These are phyloP conservation scores for Powellomyces hirtus DNA, from an alignment of 192 early-diverging fungal species.

Conservation along the genomic window DNA sequence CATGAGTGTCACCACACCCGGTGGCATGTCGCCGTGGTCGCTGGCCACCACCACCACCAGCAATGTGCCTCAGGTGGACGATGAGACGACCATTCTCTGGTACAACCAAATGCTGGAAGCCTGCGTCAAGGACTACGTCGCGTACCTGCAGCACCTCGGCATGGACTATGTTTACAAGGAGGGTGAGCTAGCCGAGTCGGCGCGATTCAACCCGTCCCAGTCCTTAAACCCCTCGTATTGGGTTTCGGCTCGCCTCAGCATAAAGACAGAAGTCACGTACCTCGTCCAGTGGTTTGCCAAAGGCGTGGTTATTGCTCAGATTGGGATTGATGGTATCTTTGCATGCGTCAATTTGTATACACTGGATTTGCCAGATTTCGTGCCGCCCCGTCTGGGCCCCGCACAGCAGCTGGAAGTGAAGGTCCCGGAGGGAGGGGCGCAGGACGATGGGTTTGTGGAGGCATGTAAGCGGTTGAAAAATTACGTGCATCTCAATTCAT, in stretches of 20 bases:
- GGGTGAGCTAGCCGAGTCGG: not conserved
- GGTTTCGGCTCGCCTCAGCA: constrained; percentile 12
- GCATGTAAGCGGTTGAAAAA: constrained; percentile 35
- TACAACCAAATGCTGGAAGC: constrained; percentile 32
- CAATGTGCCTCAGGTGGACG: constrained; percentile 1
- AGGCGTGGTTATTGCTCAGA: constrained; percentile 42
- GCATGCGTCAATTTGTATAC: constrained; percentile 48
- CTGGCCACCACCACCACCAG: too few relatives aligned
- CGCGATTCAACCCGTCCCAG: constrained; percentile 10
- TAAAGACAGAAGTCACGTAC: constrained; percentile 38
- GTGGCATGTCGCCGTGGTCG: not conserved
- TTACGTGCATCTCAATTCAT: constrained; percentile 47
- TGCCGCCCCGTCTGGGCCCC: constrained; percentile 6
- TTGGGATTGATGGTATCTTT: constrained; percentile 46
- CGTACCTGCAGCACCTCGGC: constrained; percentile 35
- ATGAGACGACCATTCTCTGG: constrained; percentile 25
- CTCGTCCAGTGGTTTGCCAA: constrained; percentile 16
- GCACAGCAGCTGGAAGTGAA: constrained; percentile 4
- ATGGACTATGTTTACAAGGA: constrained; percentile 28
- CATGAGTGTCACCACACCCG: not conserved
- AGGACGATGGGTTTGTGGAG: constrained; percentile 18
- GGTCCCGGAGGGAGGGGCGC: constrained; percentile 12
- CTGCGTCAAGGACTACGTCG: constrained; percentile 35
- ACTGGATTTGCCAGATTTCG: constrained; percentile 22
- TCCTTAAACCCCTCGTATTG: constrained; percentile 14